Conservation (phyloP, 257 asterid species). For the Rehmannia glutinosa region DNA sequence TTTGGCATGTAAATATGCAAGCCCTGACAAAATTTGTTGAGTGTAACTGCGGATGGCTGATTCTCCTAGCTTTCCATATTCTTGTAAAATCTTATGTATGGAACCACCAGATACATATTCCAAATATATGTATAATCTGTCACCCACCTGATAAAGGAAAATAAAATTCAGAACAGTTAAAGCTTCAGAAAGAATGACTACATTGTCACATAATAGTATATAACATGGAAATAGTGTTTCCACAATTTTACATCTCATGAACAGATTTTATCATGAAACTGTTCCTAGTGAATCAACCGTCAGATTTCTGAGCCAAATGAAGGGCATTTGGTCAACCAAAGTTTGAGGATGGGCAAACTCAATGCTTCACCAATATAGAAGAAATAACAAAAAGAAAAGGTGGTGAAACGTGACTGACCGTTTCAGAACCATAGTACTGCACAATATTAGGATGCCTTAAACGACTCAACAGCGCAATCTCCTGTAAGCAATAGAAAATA, state of each 20-base stretch:
- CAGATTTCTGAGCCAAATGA: slow-evolving; percentile 16
- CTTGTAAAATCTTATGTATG: slow-evolving; percentile 87
- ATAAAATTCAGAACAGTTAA: slow-evolving; percentile 16
- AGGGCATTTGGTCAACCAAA: slow-evolving; percentile 17
- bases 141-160: slow-evolving; percentile 63
- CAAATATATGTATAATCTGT: slow-evolving; percentile 78
- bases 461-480: slow-evolving; percentile 80
- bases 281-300: slow-evolving; percentile 6
- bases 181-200: slow-evolving; percentile 2
- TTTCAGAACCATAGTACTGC: slow-evolving; percentile 92
- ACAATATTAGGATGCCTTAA: slow-evolving; percentile 92
- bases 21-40: slow-evolving; percentile 91
- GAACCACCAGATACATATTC: slow-evolving; percentile 99
- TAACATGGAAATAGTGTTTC: background rate
- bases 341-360: background rate
- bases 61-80: slow-evolving; percentile 89
- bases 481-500: slow-evolving; percentile 52
- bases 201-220: background rate
- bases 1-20: slow-evolving; percentile 83
- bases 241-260: background rate
- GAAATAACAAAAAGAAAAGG: background rate
- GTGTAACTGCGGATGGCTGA: slow-evolving; percentile 95
- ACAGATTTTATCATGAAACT: background rate
- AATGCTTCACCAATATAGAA: background rate
- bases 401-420: slow-evolving; percentile 46